Evolutionary conservation across 306 rosid genomes (phyloP), one percentile per base, ranked within the genome.

Genomic region (Malus asiatica): DNA sequence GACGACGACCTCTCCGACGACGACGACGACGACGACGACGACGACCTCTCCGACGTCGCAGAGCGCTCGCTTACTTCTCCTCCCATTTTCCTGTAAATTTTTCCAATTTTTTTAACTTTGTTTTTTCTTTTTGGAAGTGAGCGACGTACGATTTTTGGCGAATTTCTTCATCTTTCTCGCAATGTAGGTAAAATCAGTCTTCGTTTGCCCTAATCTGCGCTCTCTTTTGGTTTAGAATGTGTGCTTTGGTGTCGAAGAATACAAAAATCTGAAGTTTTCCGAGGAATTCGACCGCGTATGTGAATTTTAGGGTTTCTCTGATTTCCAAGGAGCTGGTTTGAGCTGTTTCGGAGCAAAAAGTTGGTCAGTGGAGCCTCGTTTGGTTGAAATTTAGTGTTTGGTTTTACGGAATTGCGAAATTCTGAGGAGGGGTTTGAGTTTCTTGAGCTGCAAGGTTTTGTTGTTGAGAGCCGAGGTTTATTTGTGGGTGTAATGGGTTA

Each of bases 401-500:
- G 62, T 22, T 74, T 76, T 66, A 12, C 42, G 60, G 32, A 65
- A 68, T 73, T 73, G 58, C 71, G 79, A 69, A 65, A 42, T 44
- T 40, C 44, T 45, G 27, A 78, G 83, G 66, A 76, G 38, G 77
- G 65, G 45, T 42, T 38, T 38, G 78, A 66, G 81, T 57, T 79
- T 66, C 71, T 80, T 60, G 81, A 83, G 90, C 88, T 84, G 78
- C 79, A 77, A 46, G 80, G 15, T 70, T 69, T 70, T 69, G 71
- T 42, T 79, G 60, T 15, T 70, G 63, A 29, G 82, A 80, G 46
- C 45, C 14, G 40, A n/a, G 64, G 51, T 7, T 46, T 11, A 55
- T 57, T 75, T 77, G 57, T 20, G 81, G 82, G 70, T 13, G 84
- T 83, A 86, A 89, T 84, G 93, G 88, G 91, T 78, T 87, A 80